Percentiles rank a stretch among this genome's conserved stretches.
These are phyloP conservation scores for Sporobolomyces pararoseus DNA, from an alignment of 768 basidiomycete genomes.

Conservation along the genomic window DNA sequence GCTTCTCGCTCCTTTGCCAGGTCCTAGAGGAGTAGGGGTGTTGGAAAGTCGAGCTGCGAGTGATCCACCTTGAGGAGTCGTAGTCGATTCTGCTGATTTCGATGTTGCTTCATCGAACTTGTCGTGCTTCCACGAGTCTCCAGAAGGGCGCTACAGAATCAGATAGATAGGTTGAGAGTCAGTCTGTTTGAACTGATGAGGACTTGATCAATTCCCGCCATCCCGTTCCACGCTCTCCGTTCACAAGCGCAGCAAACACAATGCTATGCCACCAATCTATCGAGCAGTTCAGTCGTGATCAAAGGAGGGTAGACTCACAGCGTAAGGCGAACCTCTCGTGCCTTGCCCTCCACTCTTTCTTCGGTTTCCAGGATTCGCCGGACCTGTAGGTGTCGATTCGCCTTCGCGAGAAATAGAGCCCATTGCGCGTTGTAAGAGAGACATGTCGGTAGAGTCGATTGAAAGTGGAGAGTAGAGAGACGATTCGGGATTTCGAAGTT, in stretches of 20 bases:
- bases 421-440: conserved; percentile 6
- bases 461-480: not conserved
- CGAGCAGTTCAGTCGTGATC: too few relatives aligned
- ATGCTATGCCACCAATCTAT: too few relatives aligned
- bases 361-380: not conserved
- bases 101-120: not conserved
- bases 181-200: too few relatives aligned
- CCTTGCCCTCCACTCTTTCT: not conserved
- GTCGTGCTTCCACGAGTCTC: conserved; percentile 36
- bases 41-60: not conserved
- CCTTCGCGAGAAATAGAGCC: not conserved
- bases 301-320: not conserved
- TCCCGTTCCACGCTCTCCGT: too few relatives aligned
- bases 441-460: conserved; percentile 3
- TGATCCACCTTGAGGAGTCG: not conserved
- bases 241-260: not conserved
- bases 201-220: too few relatives aligned
- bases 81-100: not conserved
- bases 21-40: not conserved
- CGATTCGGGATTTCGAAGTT: too few relatives aligned
- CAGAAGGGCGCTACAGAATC: conserved; percentile 11
- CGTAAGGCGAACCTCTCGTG: conserved; percentile 10
- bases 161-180: too few relatives aligned
- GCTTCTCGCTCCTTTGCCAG: conserved; percentile 6
- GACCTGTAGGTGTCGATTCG: not conserved